Conservation (phyloP, 495 filamentous ascomycete species). For the Neurospora sp. region DNA sequence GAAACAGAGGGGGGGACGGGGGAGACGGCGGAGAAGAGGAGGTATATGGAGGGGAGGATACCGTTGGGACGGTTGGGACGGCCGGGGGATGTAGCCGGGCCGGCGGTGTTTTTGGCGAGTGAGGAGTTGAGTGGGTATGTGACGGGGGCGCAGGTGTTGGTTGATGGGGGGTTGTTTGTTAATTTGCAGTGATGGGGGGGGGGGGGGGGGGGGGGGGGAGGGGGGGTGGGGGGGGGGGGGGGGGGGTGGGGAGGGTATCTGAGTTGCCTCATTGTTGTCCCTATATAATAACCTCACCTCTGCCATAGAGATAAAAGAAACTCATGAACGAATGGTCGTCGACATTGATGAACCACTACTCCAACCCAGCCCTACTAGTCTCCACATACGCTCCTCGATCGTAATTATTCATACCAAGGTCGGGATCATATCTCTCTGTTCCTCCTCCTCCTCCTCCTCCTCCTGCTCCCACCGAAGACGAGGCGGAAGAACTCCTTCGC, state of each 20-base stretch:
- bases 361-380: not conserved
- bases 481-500: not conserved
- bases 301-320: too few species aligned
- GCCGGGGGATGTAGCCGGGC: slow-evolving; percentile 63
- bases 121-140: slow-evolving; percentile 70
- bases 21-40: slow-evolving; percentile 43
- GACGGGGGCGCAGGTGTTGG: slow-evolving; percentile 73
- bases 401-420: not conserved
- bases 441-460: not conserved
- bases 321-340: too few species aligned
- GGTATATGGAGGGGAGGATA: slow-evolving; percentile 78
- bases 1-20: slow-evolving; percentile 14
- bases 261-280: too few species aligned
- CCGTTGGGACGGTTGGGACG: slow-evolving; percentile 66
- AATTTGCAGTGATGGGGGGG: slow-evolving; percentile 52
- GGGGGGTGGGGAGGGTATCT: too few species aligned
- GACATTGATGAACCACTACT: not conserved
- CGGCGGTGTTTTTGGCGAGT: slow-evolving; percentile 78
- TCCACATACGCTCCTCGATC: not conserved
- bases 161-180: slow-evolving; percentile 69
- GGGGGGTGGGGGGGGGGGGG: too few species aligned
- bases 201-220: too few species aligned
- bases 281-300: too few species aligned
- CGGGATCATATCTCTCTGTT: not conserved
- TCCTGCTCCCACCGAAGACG: not conserved